phyloP scores from a whole-genome alignment of 768 basidiomycete genomes.

The Serendipita sp. region DNA sequence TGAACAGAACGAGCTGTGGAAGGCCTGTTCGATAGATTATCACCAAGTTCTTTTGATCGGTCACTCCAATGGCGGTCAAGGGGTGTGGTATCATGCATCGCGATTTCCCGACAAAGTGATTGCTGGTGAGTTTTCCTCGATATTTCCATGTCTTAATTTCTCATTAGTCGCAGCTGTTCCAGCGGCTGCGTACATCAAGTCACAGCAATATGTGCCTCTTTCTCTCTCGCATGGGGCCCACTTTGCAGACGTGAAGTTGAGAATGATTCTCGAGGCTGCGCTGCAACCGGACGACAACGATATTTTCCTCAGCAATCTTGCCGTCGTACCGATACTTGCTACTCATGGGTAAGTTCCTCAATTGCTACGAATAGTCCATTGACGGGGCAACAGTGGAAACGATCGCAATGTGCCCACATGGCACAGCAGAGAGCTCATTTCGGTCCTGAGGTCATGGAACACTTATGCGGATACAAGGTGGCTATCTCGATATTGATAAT shows the following conservation, averaged over 20 bases:
- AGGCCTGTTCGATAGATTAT: constrained; percentile 24
- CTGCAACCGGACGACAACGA: constrained; percentile 81
- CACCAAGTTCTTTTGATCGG: constrained; percentile 56
- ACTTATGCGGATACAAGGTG: constrained; percentile 38
- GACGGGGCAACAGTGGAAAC: constrained; percentile 33
- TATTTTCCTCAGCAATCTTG: constrained; percentile 64
- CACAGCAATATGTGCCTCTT: constrained; percentile 70
- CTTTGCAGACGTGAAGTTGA: constrained; percentile 59
- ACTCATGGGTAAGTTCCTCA: constrained; percentile 53
- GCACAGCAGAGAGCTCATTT: constrained; percentile 58
- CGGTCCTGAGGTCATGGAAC: constrained; percentile 43
- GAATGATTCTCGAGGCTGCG: constrained; percentile 55
- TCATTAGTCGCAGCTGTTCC: constrained; percentile 37
- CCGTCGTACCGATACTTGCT: constrained; percentile 50
- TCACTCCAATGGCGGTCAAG: constrained; percentile 90
- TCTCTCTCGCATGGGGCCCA: constrained; percentile 57
- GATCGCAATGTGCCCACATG: constrained; percentile 83
- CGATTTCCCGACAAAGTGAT: constrained; percentile 63
- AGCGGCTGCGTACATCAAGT: constrained; percentile 73
- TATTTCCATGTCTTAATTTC: neutral
- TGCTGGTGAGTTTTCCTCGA: constrained; percentile 29
- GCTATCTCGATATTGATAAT: constrained; percentile 13
- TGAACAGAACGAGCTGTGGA: constrained; percentile 23
- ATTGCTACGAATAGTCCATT: neutral
- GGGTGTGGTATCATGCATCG: constrained; percentile 64